Base-by-base conservation (phyloP, 257 asterid species). In the Forsythia viridissima region DNA sequence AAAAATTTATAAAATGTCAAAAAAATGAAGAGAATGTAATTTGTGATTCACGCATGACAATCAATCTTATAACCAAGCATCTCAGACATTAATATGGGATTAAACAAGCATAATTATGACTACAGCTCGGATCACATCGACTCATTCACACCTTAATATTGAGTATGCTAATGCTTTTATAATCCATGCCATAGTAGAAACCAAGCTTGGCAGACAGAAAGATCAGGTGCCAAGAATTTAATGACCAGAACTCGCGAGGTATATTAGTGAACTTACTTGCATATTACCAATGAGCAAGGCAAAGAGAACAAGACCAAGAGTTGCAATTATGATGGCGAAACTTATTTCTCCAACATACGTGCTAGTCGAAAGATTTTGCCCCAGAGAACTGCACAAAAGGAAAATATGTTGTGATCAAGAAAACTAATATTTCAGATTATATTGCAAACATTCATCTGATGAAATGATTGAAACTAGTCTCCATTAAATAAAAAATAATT, bases 271-370 rank as follows among this genome's bases (percentile, higher is more conserved):
- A 48, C 95, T 85, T 81, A 94, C 98, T 76, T 94, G 97, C 99
- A 95, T 95, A 77, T 95, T 95, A 34, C 98, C 98, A 20, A 95
- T 93, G 73, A 95, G 97, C 91, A 95, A 87, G 2, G 93, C 99
- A 36, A 95, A 95, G 55, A 95, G 96, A 82, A 95, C 96, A 8
- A 95, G 90, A 16, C 99, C 99, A 1, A 95, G 88, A 52, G 87
- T 82, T 3, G 98, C 97, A 3, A 92, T 77, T n/a, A 93, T 69
- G 77, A 95, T 90, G 70, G 98, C 98, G 66, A 93, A 92, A 81
- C 67, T 65, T 63, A 93, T 95, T 80, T 95, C 98, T 63, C 97
- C 99, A 4, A 93, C 85, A 55, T 86, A 84, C 16, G 95, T 91
- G 89, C 92, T 93, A 1, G 99, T 93, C 4, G 86, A 87, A 57